Conservation (phyloP, 2,329 filamentous ascomycete species). For the Exutisphaerella laricina region DNA sequence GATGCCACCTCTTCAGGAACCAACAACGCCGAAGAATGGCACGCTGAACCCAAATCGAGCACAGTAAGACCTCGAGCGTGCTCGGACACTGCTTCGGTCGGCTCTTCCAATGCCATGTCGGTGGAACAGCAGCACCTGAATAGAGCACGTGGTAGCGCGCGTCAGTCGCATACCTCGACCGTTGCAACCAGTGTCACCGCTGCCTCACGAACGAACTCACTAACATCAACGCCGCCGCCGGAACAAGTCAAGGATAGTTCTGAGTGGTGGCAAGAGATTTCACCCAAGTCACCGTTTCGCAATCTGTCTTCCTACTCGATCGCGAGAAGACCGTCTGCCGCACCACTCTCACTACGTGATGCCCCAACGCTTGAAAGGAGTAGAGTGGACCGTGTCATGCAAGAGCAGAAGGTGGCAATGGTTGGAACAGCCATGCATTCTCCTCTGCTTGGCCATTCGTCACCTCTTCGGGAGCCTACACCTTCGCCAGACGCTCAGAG, state of each 20-base stretch:
- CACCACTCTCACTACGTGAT: constrained; percentile 12
- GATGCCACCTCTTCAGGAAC: constrained; percentile 7
- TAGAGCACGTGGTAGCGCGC: constrained; percentile 27
- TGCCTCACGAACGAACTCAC: constrained; percentile 27
- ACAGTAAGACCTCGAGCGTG: constrained; percentile 5
- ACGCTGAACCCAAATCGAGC: background rate
- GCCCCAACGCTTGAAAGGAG: constrained; percentile 1
- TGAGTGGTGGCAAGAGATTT: constrained; percentile 9
- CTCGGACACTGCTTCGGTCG: constrained; percentile 23
- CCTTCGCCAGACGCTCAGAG: too few species aligned
- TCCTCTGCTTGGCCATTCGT: too few species aligned
- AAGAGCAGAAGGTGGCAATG: background rate
- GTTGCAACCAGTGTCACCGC: constrained; percentile 20
- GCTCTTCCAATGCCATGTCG: constrained; percentile 24
- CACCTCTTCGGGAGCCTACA: too few species aligned
- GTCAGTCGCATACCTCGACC: constrained; percentile 29
- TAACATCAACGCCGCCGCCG: constrained; percentile 23
- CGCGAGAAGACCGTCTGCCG: constrained; percentile 23
- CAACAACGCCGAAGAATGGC: too few species aligned
- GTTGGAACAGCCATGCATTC: constrained; percentile 9
- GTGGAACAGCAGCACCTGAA: constrained; percentile 27
- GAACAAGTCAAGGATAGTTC: constrained; percentile 18
- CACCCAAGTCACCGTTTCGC: constrained; percentile 17
- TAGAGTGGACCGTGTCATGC: background rate
- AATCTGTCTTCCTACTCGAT: constrained; percentile 24